Percentiles rank a stretch among this genome's conserved stretches.
These are phyloP conservation scores for Mycena filopes DNA, from an alignment of 768 basidiomycete species.

Conservation along the genomic window DNA sequence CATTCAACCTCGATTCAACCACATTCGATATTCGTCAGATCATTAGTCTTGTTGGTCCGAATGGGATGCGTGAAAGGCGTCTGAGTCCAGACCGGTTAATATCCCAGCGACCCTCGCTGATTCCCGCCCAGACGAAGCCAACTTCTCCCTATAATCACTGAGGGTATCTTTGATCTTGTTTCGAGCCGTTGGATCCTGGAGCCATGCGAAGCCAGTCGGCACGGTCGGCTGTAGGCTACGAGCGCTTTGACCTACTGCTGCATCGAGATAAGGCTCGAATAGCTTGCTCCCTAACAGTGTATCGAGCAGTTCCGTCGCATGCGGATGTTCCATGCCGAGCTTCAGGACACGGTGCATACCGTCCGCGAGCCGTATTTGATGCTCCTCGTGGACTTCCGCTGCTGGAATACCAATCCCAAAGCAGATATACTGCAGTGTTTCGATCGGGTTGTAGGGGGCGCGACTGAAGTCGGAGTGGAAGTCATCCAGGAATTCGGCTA, in stretches of 20 bases:
- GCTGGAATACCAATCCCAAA: background rate
- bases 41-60: too few relatives aligned
- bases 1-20: too few relatives aligned
- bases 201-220: too few relatives aligned
- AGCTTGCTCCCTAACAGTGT: background rate
- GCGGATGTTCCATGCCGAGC: too few relatives aligned
- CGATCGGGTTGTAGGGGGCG: background rate
- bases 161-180: background rate
- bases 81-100: too few relatives aligned
- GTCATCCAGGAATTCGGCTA: background rate
- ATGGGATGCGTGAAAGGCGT: too few relatives aligned
- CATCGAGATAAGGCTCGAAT: background rate
- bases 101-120: too few relatives aligned
- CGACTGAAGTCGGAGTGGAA: background rate
- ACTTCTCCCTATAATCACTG: background rate
- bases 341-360: background rate
- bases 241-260: background rate
- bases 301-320: background rate
- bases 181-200: background rate
- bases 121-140: background rate
- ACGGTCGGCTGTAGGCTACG: background rate
- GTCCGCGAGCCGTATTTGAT: background rate
- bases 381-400: background rate
- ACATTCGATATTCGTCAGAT: too few relatives aligned
- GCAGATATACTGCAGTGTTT: background rate